Base-by-base conservation (phyloP, 2,329 filamentous ascomycete species). In the Magnaporthiopsis incrustans region DNA sequence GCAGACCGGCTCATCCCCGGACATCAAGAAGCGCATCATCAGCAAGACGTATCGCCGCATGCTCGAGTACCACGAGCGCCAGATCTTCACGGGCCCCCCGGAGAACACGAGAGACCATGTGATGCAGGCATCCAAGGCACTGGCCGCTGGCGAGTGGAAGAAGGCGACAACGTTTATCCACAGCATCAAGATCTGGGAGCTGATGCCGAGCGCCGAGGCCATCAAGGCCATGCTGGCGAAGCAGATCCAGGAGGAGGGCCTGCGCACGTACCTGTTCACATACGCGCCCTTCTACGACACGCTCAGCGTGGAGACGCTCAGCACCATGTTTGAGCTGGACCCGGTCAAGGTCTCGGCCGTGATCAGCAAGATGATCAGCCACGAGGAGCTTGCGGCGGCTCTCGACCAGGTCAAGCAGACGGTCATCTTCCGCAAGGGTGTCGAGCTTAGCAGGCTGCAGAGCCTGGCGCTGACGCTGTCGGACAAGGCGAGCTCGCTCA, bases 281-380 rank as follows among this genome's bases (percentile, higher is more conserved):
- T 99, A 99, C 78, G 95, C 96, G 53, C 95, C 95, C 63, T 99
- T 96, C 85, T 99, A 99, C 82, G 95, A 99, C 80, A 98, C 95
- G 27, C 87, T 99, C 66, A 89, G 92, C 66, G 84, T 97, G 70
- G 83, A 86, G 69, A 96, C 93, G 30, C 85, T 99, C 66, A 89
- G 92, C 67, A 82, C 81, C 69, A 99, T 99, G 95, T 99, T 99
- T 77, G 95, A 99, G 79, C 88, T 99, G 30, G 85, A 93, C 65
- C 82, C 89, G 70, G 86, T 89, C 79, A 98, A 98, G 85, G 93
- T 97, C 62, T 83, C 90, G n/a, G 92, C 95, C 50, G 88, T 99
- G 64, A 88, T 99, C 73, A 96, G 92, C 84, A 96, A 96, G 83
- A 99, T 99, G 95, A 98, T 99, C 77, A 96, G 92, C 72, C 95